Evolutionary conservation across 257 asterid species (phyloP).

Genomic region (Przewalskia tangutica): DNA sequence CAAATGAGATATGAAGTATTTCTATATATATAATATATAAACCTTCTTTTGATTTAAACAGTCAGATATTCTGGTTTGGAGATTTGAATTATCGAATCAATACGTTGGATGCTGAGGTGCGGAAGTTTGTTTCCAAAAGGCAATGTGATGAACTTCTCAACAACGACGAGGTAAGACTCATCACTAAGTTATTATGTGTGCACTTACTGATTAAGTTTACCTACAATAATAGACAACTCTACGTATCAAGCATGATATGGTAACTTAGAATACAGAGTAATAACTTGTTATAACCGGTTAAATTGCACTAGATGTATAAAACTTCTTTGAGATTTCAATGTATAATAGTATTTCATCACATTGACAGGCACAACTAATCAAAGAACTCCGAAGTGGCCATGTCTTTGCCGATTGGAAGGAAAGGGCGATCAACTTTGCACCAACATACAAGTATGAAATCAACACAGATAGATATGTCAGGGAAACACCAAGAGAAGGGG

Average conservation of each 20-base stretch:
- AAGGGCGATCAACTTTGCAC: slow-evolving; percentile 68
- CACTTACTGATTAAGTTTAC: background rate
- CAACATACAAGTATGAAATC: slow-evolving; percentile 78
- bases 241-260: background rate
- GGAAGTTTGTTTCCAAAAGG: slow-evolving; percentile 46
- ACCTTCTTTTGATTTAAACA: slow-evolving; percentile 7
- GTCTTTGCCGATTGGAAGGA: slow-evolving; percentile 93
- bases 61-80: slow-evolving; percentile 91
- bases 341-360: background rate
- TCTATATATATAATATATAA: background rate
- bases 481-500: slow-evolving; percentile 52
- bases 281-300: too few species aligned
- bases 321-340: background rate
- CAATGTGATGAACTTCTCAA: slow-evolving; percentile 63
- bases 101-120: slow-evolving; percentile 59
- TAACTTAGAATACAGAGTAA: background rate
- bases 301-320: background rate
- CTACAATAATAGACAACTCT: background rate
- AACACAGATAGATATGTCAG: slow-evolving; percentile 54
- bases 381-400: slow-evolving; percentile 62
- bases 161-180: slow-evolving; percentile 58
- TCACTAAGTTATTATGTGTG: background rate
- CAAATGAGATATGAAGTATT: background rate
- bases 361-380: slow-evolving; percentile 59
- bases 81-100: slow-evolving; percentile 86